Base-by-base conservation (phyloP, 306 rosid species). In the Vicia sativa region DNA sequence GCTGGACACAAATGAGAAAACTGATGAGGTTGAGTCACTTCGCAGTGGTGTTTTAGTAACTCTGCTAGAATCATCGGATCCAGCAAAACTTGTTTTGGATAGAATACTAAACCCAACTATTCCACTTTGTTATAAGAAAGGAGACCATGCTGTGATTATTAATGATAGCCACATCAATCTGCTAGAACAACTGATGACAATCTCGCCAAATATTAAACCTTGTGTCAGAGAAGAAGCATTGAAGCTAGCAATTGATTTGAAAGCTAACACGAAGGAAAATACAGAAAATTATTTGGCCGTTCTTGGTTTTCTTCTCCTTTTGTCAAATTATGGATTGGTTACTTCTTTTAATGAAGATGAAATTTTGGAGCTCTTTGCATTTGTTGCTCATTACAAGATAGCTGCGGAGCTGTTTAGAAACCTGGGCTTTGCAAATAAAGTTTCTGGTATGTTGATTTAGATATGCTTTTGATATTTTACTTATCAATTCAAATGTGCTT, bases 51-150 rank as follows among this genome's bases (percentile, higher is more conserved):
- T 64, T 44, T 4, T 64, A 28, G 56, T 28, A 43, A 6, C 26
- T 25, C 39, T 64, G 56, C 13, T 2, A 26, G 70, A 49, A 64
- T 25, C 42, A 44, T 64, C 70, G 0, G 26, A 48, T 16, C 88
- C 87, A 13, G 76, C 87, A 57, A 83, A 82, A 67, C 60, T 79
- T 63, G 81, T 75, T 34, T 53, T 87, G 76, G 81, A 81, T 69
- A 21, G 65, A 18, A 79, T 89, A 45, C 77, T 41, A 71, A 55
- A 67, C 63, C 12, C 64, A 41, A 38, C 77, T 34, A 4, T 71
- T 61, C 66, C 76, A 7, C 58, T 53, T 23, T 73, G 75, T 48
- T 7, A 31, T 6, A 29, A 31, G 42, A 77, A 67, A 28, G 68
- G 35, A 55, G 72, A 66, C 38, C 25, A 11, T 13, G 37, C 12